Conservation (phyloP, 2,329 filamentous ascomycete species). For the Penicillium oxalicum region DNA sequence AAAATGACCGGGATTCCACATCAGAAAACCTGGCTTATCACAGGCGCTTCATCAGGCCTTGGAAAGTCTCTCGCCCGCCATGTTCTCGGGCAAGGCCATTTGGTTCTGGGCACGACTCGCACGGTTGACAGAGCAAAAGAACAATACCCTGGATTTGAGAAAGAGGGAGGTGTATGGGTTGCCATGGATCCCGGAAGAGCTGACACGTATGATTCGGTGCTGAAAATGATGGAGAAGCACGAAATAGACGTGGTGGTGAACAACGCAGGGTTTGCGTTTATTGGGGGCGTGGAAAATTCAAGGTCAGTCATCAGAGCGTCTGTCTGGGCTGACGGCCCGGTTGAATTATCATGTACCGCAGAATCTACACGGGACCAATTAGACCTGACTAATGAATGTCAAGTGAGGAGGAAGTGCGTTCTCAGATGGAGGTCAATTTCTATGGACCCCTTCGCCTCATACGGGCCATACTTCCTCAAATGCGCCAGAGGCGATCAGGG, state of each 20-base stretch:
- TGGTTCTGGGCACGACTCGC: constrained; percentile 30
- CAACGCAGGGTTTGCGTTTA: constrained; percentile 15
- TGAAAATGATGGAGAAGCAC: neutral
- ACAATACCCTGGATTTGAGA: constrained; percentile 6
- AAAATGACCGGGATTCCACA: neutral
- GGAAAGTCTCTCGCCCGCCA: constrained; percentile 26
- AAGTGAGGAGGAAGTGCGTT: constrained; percentile 15
- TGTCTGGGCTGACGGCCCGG: no score
- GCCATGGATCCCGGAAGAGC: constrained; percentile 4
- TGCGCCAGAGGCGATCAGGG: constrained; percentile 32
- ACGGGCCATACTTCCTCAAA: constrained; percentile 33
- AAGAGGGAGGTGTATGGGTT: constrained; percentile 10
- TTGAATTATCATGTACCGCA: no score
- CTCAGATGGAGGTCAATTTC: constrained; percentile 36
- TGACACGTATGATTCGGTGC: neutral
- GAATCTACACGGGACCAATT: no score
- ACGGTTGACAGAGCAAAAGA: constrained; percentile 9
- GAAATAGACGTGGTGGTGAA: constrained; percentile 12
- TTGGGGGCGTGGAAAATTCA: constrained; percentile 19
- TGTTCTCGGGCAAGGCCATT: constrained; percentile 27
- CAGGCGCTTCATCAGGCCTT: constrained; percentile 32
- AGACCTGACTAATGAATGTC: no score
- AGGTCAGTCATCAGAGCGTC: constrained; percentile 3
- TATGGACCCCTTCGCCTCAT: constrained; percentile 38
- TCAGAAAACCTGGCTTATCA: constrained; percentile 23